Conservation (phyloP, 495 filamentous ascomycete genomes). For the Neurospora sp. region DNA sequence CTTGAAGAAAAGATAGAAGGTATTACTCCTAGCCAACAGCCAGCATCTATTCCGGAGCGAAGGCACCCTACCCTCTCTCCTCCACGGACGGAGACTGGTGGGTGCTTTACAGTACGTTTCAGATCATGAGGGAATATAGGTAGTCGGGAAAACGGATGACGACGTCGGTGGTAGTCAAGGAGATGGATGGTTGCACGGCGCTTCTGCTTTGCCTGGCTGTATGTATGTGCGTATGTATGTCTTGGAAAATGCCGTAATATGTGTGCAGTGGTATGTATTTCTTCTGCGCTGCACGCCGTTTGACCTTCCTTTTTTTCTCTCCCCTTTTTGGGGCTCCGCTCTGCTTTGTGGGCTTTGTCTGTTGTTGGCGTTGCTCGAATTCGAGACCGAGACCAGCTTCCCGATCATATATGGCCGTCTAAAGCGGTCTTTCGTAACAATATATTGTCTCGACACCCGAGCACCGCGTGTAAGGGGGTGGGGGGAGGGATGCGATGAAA, state of each 20-base stretch:
- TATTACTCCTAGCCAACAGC: background rate
- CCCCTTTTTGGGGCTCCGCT: background rate
- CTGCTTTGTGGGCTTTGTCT: background rate
- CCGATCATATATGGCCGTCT: background rate
- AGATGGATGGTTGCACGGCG: background rate
- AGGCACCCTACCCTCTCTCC: background rate
- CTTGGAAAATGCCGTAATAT: background rate
- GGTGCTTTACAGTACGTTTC: background rate
- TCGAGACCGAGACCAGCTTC: background rate
- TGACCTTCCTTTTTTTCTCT: background rate
- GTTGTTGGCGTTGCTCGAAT: background rate
- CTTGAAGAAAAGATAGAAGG: background rate
- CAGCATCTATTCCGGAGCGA: background rate
- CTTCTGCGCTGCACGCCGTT: background rate
- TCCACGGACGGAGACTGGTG: background rate
- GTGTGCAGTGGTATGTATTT: background rate
- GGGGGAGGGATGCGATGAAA: background rate
- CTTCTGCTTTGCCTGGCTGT: background rate
- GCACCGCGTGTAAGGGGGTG: background rate
- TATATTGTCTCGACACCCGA: background rate
- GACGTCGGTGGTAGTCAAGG: background rate
- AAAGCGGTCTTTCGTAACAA: background rate
- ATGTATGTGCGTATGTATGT: background rate
- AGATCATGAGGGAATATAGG: background rate
- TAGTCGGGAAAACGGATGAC: background rate